phyloP scores from a whole-genome alignment of 192 early-diverging fungal species.

The Lunasporangiospora selenospora region DNA sequence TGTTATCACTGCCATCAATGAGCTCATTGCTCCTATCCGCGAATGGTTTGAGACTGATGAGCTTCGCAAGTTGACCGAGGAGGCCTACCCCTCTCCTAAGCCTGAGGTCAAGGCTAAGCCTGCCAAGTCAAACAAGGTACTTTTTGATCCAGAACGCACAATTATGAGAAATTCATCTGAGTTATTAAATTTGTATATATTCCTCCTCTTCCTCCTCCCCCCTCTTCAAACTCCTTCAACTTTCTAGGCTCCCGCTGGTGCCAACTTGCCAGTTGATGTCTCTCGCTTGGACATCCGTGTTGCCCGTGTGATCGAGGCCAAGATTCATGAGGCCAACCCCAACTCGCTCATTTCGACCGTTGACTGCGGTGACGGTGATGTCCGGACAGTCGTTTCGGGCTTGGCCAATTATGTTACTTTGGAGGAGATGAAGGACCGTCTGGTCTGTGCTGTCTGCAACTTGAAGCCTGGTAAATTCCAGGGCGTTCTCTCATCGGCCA shows the following conservation, averaged over 20 bases:
- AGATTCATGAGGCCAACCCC: slow-evolving; percentile 57
- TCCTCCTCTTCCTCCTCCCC: too few species aligned
- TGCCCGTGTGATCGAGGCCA: slow-evolving; percentile 62
- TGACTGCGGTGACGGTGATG: slow-evolving; percentile 63
- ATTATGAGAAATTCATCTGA: too few species aligned
- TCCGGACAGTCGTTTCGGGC: slow-evolving; percentile 69
- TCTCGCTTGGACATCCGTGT: slow-evolving; percentile 65
- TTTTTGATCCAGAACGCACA: slow-evolving; percentile 25
- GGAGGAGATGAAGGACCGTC: slow-evolving; percentile 61
- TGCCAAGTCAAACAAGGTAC: slow-evolving; percentile 62
- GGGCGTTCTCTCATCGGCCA: slow-evolving; percentile 66
- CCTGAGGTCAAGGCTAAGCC: slow-evolving; percentile 56
- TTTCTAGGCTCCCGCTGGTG: slow-evolving; percentile 17
- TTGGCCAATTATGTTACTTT: slow-evolving; percentile 61
- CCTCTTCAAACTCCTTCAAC: too few species aligned
- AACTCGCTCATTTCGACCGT: slow-evolving; percentile 65
- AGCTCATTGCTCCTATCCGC: slow-evolving; percentile 87
- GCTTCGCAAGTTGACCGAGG: slow-evolving; percentile 71
- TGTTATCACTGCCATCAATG: slow-evolving; percentile 83
- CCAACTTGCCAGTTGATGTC: slow-evolving; percentile 31
- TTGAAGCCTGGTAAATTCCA: slow-evolving; percentile 67
- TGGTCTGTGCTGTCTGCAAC: slow-evolving; percentile 65
- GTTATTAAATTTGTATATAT: too few species aligned
- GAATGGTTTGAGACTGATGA: slow-evolving; percentile 71
- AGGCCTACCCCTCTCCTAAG: slow-evolving; percentile 83